phyloP scores from a whole-genome alignment of 164 flowering plant genomes.

The Saururus chinensis region DNA sequence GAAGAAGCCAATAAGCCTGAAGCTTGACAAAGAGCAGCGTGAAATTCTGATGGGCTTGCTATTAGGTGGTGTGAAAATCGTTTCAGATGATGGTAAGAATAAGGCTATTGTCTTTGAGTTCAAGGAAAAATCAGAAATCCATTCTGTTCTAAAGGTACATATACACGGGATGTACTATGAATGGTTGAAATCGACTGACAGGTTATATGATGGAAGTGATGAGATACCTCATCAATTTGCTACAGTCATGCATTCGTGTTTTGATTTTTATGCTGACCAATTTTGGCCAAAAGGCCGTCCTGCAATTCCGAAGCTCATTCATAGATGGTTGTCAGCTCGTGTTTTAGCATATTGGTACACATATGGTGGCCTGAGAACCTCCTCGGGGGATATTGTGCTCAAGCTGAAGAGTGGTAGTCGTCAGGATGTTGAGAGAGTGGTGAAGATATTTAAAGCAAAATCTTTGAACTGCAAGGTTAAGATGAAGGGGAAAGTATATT shows the following conservation, averaged over 20 bases:
- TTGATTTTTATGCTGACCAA: constrained; percentile 80
- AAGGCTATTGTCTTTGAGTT: constrained; percentile 53
- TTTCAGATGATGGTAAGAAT: constrained; percentile 46
- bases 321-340: constrained; percentile 87
- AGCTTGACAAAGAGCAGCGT: constrained; percentile 74
- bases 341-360: constrained; percentile 94
- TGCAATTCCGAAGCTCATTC: constrained; percentile 65
- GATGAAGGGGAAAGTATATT: constrained; percentile 57
- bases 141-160: constrained; percentile 46
- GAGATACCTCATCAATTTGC: constrained; percentile 43
- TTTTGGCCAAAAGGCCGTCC: constrained; percentile 54
- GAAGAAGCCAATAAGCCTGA: constrained; percentile 37
- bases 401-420: constrained; percentile 46
- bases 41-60: constrained; percentile 79
- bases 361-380: constrained; percentile 73
- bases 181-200: constrained; percentile 49
- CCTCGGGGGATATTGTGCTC: constrained; percentile 69
- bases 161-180: constrained; percentile 53
- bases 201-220: constrained; percentile 22
- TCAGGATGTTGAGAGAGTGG: constrained; percentile 52
- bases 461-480: constrained; percentile 68
- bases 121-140: constrained; percentile 32
- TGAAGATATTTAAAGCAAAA: constrained; percentile 42
- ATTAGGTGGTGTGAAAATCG: constrained; percentile 67
- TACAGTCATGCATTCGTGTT: constrained; percentile 49